A percentile compares a stretch with the other conserved stretches of the same genome.
These are phyloP conservation scores for Gaeumannomyces tritici DNA, from an alignment of 2,329 filamentous ascomycete genomes.

Conservation along the genomic window DNA sequence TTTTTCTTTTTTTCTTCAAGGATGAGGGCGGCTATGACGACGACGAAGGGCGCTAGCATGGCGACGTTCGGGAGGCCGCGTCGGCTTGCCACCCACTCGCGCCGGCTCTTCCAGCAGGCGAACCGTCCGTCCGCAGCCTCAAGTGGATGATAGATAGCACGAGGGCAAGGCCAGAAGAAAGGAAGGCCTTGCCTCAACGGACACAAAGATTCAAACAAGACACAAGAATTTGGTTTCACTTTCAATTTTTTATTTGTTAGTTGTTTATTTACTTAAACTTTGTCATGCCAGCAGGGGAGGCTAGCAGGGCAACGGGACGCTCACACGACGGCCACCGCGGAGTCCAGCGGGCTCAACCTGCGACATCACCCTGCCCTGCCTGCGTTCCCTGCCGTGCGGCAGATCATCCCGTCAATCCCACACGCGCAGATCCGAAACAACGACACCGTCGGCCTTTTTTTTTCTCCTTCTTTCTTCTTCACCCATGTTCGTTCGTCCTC, in stretches of 20 bases:
- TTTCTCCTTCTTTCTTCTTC: too few species aligned
- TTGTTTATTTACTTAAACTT: too few species aligned
- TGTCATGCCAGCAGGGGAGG: background rate
- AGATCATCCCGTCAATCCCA: background rate
- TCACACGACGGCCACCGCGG: background rate
- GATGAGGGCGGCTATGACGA: too few species aligned
- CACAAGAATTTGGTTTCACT: background rate
- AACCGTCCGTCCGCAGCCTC: background rate
- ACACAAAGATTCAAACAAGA: background rate
- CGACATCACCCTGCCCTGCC: background rate
- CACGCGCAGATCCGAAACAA: background rate
- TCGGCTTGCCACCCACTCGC: background rate
- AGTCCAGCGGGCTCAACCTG: background rate
- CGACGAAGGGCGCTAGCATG: background rate
- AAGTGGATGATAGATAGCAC: too few species aligned
- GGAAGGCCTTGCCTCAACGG: background rate
- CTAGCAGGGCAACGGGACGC: background rate
- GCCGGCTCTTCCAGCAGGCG: background rate
- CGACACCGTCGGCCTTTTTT: background rate
- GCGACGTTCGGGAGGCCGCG: background rate
- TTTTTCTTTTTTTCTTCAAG: too few species aligned
- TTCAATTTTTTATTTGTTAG: background rate
- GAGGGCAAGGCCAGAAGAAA: background rate
- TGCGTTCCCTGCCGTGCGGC: background rate
- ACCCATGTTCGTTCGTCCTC: background rate